A percentile compares a stretch with the other conserved stretches of the same genome.
These are phyloP conservation scores for Chalciporus chontae DNA, from an alignment of 768 basidiomycete genomes.

Conservation along the genomic window DNA sequence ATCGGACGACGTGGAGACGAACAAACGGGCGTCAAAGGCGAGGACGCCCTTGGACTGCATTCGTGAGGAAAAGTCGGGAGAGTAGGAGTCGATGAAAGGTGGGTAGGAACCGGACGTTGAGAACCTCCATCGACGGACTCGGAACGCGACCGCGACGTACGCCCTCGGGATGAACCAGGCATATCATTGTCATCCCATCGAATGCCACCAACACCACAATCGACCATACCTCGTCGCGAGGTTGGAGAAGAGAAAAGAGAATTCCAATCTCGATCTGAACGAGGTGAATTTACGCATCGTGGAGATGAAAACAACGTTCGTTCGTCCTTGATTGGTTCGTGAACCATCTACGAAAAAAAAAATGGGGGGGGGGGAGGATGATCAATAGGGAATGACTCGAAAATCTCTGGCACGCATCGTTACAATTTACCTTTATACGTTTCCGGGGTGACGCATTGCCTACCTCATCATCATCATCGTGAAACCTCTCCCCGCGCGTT, in stretches of 20 bases:
- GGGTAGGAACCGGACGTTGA: conserved; percentile 14
- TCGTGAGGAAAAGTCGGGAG: conserved; percentile 16
- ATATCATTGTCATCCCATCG: not conserved
- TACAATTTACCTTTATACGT: conserved; percentile 38
- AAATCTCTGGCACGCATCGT: not conserved
- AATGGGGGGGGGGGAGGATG: too few species aligned
- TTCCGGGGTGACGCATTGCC: conserved; percentile 33
- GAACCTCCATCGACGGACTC: conserved; percentile 11
- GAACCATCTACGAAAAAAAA: conserved; percentile 22
- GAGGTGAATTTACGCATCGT: conserved; percentile 2
- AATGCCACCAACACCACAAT: not conserved
- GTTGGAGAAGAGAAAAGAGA: conserved; percentile 21
- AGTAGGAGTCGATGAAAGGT: conserved; percentile 15
- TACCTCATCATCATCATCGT: conserved; percentile 11
- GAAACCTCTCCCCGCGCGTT: not conserved
- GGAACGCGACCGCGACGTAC: conserved; percentile 12
- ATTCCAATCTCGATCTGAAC: conserved; percentile 11
- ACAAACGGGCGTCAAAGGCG: conserved; percentile 23
- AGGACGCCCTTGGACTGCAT: conserved; percentile 3
- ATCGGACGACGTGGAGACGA: conserved; percentile 12
- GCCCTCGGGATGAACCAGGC: not conserved
- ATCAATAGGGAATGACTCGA: conserved; percentile 10
- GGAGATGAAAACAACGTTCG: not conserved
- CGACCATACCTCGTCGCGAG: not conserved
- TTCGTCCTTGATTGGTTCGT: conserved; percentile 3